Base-by-base conservation (phyloP, 2,329 filamentous ascomycete species). In the Ophiostoma sp. region DNA sequence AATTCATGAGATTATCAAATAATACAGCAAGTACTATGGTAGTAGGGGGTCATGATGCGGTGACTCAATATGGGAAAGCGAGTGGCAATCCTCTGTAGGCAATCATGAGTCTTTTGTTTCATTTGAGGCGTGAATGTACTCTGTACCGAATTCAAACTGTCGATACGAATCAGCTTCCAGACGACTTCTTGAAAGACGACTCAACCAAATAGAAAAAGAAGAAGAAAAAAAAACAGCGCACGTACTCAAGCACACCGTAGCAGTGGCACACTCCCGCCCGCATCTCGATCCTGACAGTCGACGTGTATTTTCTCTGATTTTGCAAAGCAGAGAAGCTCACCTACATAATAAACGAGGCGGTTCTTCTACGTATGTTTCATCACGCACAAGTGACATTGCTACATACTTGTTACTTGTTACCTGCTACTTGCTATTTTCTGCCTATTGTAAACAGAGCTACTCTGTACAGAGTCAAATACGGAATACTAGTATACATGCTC, bases 211-310 rank as follows among this genome's bases (percentile, higher is more conserved):
- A 57, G 52, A 57, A 57, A 57, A 57, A 27, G 52, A n/a, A n/a
- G n/a, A 41, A 57, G 15, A 57, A 15, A 57, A n/a, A 57, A 57
- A 57, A 57, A 27, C n/a, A 57, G 52, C n/a, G n/a, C n/a, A n/a
- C 52, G 27, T 27, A 48, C 44, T 48, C 52, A 13, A 27, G 20
- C 8, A 10, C 60, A 65, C 33, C 35, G 62, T 65, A n/a, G 62
- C 35, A 65, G 62, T 65, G 62, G 62, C 57, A 39, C 62, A 39
- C 10, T 39, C 35, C 33, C 62, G 62, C 20, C 35, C 35, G 10
- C 41, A 27, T 65, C 62, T 27, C 62, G 62, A 65, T 65, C 62
- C 62, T 65, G 62, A 65, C 62, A 65, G 35, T 23, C 62, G 62
- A 65, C 62, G n/a, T n/a, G 62, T 65, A 31, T 57, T 23, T 57